Evolutionary conservation across 352 stramenopile genomes (phyloP), one percentile per base, ranked within the genome.

Genomic region (Pythium apleroticum): DNA sequence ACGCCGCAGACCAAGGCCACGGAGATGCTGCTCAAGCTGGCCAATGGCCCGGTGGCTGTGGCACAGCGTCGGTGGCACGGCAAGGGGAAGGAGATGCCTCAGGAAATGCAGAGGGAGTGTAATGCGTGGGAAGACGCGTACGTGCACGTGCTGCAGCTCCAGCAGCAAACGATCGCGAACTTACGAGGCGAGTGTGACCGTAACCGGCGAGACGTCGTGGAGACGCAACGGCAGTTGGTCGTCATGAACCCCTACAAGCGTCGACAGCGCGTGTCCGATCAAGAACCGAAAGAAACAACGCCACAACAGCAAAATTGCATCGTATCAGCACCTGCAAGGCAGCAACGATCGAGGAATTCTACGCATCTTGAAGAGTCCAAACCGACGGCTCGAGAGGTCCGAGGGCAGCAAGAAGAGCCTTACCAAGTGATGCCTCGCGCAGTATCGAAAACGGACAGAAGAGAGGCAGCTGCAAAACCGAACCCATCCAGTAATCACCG

Each of bases 111-210:
- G 1, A 70, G 75, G 2, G 58, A 74, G 9, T 78, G 69, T 55
- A 46, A 57, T 22, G 69, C 66, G 17, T 96, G 85, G 87, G 74
- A 91, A 66, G 79, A 92, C 71, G 87, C 84, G 1, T 94, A 89
- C n/a, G 71, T 49, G 0, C 88, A 78, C n/a, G 80, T 95, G 0
- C 76, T 92, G 19, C 69, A 80, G 25, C 57, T 94, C 4, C 87
- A 96, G 63, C 87, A 94, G 41, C 82, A 94, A 46, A 90, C 81
- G 0, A 84, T 93, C 30, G 78, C 73, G 8, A 83, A 76, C 24
- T 67, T 92, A 5, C 72, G 77, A 4, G 72, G 76, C 4, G 27
- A 87, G 17, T 93, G 84, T 22, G 82, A 87, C 10, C 75, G 78
- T 11, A 75, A 79, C 31, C 65, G 74, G 14, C 66, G 65, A 17